A percentile compares a stretch with the other conserved stretches of the same genome.
Conservation (phyloP, 345 rosid species). For the Eucalyptus lansdowneana region DNA sequence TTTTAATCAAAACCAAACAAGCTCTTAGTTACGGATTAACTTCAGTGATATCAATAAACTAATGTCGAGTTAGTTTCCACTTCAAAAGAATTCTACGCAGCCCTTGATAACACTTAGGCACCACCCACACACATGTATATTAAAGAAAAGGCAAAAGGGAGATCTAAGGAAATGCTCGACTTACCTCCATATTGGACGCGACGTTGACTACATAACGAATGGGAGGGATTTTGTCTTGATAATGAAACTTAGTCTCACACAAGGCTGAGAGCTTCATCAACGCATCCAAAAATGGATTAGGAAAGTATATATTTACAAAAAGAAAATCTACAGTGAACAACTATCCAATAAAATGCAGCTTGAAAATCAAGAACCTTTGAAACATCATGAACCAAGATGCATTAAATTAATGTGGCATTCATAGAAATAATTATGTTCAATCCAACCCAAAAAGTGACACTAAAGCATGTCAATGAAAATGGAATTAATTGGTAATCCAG, state of each 20-base stretch:
- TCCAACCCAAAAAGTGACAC: not conserved
- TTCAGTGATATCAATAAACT: not conserved
- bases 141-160: not conserved
- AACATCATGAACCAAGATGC: not conserved
- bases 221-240: conserved; percentile 70
- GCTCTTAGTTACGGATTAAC: not conserved
- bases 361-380: not conserved
- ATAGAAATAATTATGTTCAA: not conserved
- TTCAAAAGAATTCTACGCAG: not conserved
- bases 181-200: conserved; percentile 63
- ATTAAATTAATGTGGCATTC: not conserved
- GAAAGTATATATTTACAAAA: not conserved
- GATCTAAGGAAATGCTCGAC: not conserved
- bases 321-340: not conserved
- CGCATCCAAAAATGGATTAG: conserved; percentile 4
- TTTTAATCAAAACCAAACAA: not conserved
- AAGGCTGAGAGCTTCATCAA: conserved; percentile 75
- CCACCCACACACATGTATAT: not conserved
- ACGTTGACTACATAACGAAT: conserved; percentile 34
- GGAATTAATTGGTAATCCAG: not conserved
- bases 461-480: not conserved
- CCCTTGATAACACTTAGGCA: not conserved
- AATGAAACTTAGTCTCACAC: conserved; percentile 77
- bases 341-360: not conserved
- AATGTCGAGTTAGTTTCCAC: not conserved